Evolutionary conservation across 208 protist species (phyloP).

Genomic region (Entamoeba nuttalli): DNA sequence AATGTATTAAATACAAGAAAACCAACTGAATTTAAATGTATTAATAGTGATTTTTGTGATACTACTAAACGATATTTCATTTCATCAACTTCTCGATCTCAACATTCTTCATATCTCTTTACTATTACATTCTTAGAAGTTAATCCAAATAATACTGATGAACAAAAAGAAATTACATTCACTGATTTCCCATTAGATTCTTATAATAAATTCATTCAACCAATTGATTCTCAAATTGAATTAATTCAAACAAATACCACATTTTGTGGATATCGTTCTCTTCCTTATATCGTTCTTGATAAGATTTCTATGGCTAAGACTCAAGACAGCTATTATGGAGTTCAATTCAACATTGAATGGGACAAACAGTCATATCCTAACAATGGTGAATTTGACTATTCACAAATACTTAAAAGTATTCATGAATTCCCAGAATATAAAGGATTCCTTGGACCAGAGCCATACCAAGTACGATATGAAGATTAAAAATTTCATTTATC

Average conservation of each 20-base stretch:
- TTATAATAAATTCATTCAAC: background rate
- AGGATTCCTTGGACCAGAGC: background rate
- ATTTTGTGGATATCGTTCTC: background rate
- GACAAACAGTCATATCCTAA: background rate
- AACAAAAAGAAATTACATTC: background rate
- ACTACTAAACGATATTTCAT: background rate
- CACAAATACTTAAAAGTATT: background rate
- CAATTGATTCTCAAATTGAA: background rate
- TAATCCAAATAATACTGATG: background rate
- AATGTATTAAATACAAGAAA: background rate
- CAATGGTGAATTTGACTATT: background rate
- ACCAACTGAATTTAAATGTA: background rate
- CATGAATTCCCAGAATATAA: background rate
- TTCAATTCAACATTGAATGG: background rate
- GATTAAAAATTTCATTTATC: background rate
- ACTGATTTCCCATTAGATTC: background rate
- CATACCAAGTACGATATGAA: background rate
- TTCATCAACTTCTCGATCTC: background rate
- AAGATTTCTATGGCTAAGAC: background rate
- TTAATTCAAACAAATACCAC: background rate
- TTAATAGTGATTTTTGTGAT: background rate
- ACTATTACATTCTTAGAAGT: background rate
- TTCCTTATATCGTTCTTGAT: background rate
- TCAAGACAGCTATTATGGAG: background rate
- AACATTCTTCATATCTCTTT: background rate